Base-by-base conservation (phyloP, 1,284 basidiomycete genomes). In the Grifola frondosa region DNA sequence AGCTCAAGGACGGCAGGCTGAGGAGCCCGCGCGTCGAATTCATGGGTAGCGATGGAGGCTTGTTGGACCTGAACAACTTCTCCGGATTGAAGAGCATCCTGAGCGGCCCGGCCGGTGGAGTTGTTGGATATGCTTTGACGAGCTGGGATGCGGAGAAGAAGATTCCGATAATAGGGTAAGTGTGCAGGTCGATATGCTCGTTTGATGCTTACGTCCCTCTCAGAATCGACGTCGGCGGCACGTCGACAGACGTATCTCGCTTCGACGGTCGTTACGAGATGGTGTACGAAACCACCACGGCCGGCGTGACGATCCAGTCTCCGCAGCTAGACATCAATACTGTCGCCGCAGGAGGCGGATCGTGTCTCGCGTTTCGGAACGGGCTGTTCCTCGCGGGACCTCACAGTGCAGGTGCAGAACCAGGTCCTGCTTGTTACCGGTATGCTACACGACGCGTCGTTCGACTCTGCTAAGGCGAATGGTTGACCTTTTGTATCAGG, bases 251-350 rank as follows among this genome's bases (percentile, higher is more conserved):
- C 58, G 92, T 97, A 0, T 92, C 90, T 4, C 78, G 93, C 9
- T 96, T 84, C 60, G 87, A 84, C 19, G 92, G 92, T 0, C 73
- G 82, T 20, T 95, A 91, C 60, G 91, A 96, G 63, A 77, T 86
- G 19, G 88, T 93, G 0, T 92, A 91, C 62, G 93, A 97, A 64
- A 92, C 93, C 0, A 91, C 88, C 0, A 92, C 93, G 0, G 93
- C 93, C 0, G 91, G 92, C 0, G 84, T 96, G 10, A 87, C 87
- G 0, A 90, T 97, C 43, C 88, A 93, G 58, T 85, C 83, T 11
- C 90, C 91, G 0, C 92, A 96, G 61, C 74, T 91, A 12, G 88
- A 91, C 59, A 91, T 91, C 66, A 91, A 92, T 65, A 92, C 90
- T 8, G 86, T 90, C 28, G 91, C 91, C 1, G 91, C 91, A 0